phyloP scores from a whole-genome alignment of 768 basidiomycete species.

The Suillus hirtellus region DNA sequence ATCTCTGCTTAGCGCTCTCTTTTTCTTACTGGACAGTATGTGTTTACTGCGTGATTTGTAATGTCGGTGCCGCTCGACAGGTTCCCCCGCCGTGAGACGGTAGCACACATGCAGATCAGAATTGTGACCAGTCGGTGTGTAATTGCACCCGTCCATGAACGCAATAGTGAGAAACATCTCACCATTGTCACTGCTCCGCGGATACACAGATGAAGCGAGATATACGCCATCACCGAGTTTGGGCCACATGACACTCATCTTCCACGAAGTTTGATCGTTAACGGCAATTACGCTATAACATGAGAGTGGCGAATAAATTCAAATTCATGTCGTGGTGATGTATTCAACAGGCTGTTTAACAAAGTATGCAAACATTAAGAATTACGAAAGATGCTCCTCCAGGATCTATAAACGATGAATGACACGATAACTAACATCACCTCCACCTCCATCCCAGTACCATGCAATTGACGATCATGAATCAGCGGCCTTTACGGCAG shows the following conservation, averaged over 20 bases:
- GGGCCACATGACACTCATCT: not conserved
- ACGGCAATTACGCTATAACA: not conserved
- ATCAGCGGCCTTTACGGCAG: not conserved
- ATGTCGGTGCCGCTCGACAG: constrained; percentile 2
- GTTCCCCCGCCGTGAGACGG: not conserved
- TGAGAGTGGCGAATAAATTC: not conserved
- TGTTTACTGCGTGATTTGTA: not conserved
- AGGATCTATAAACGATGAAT: constrained; percentile 7
- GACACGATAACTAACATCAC: not conserved
- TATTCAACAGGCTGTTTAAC: constrained; percentile 3
- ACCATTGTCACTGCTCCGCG: not conserved
- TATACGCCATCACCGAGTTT: constrained; percentile 1
- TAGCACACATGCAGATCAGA: not conserved
- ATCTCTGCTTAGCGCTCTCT: not conserved
- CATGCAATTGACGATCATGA: not conserved
- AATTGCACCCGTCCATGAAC: not conserved
- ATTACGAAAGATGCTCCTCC: constrained; percentile 6
- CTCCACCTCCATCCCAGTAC: not conserved
- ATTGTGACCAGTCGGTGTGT: not conserved
- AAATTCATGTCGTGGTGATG: constrained; percentile 1
- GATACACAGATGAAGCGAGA: not conserved
- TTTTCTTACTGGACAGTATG: not conserved
- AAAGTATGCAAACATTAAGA: constrained; percentile 9
- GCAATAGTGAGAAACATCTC: constrained; percentile 1
- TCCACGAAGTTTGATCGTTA: not conserved